Base-by-base conservation (phyloP, 768 basidiomycete species). In the Termitomyces sp. region DNA sequence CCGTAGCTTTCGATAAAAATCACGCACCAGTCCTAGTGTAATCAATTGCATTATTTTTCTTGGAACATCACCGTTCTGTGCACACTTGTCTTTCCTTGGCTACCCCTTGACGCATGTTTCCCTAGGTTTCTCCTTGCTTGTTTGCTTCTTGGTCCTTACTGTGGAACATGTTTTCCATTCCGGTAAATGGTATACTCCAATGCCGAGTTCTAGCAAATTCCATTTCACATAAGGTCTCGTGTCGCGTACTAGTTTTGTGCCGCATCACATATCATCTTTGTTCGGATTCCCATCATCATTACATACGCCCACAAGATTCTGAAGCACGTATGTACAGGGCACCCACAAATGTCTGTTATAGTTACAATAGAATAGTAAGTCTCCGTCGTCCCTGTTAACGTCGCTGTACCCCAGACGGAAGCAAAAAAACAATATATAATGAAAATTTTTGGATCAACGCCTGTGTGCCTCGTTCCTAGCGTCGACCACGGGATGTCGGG, bases 1-100 rank as follows among this genome's bases (percentile, higher is more conserved):
- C 46, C 25, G 46, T 63, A 62, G 62, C 63, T 60, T 50, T 62
- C 52, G 50, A 41, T 43, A 58, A 57, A 61, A 56, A 61, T 40
- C 31, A 54, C 47, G 29, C 29, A n/a, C 29, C 29, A 29, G 29
- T 21, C 17, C 49, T 54, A 29, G 35, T 55, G 43, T 59, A 55
- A 55, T 55, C 43, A 37, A 50, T 27, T n/a, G 35, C 49, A 50
- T 50, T 7, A 25, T 27, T 27, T 43, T 51, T 51, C 14, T 53
- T 54, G 41, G 32, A 44, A 53, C 31, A 53, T 8, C 29, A 7
- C 3, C 29, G 14, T 35, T 25, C 35, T 56, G 34, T 2, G 55
- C 53, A 38, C 27, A 14, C 7, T 10, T 27, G 45, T 34, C 10
- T 21, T 40, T 35, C 11, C 25, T 25, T 19, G 32, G 32, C 21